Evolutionary conservation across 176 grass and related monocot genomes (phyloP).

Genomic region (Oryza officinalis): DNA sequence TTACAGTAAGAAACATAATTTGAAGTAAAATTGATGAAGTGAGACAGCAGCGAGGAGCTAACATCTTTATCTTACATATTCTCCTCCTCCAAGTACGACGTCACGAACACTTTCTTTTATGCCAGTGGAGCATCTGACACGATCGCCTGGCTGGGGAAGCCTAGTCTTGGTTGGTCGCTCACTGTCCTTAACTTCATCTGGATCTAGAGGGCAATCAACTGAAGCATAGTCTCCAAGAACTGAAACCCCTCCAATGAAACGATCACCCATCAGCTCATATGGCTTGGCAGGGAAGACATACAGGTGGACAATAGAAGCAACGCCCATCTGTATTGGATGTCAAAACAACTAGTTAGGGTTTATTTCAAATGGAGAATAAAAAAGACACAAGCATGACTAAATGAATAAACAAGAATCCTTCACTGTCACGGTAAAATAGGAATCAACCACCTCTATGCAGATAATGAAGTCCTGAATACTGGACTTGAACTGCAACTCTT

Average conservation of each 20-base stretch:
- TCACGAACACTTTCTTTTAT: constrained; percentile 87
- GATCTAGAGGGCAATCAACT: constrained; percentile 75
- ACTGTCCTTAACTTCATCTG: constrained; percentile 89
- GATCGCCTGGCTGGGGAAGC: constrained; percentile 56
- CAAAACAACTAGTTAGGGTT: constrained; percentile 9
- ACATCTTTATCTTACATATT: constrained; percentile 61
- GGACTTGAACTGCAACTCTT: constrained; percentile 89
- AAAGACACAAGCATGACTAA: constrained; percentile 18
- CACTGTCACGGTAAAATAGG: constrained; percentile 6
- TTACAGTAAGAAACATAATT: background rate
- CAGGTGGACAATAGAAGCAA: constrained; percentile 80
- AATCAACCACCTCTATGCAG: constrained; percentile 81
- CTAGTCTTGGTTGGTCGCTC: constrained; percentile 66
- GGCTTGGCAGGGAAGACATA: constrained; percentile 89
- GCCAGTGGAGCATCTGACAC: constrained; percentile 48
- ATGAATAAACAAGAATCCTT: background rate
- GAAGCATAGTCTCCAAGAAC: constrained; percentile 91
- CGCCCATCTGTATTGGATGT: constrained; percentile 76
- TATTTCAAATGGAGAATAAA: constrained; percentile 4
- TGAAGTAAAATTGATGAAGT: background rate
- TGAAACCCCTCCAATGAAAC: constrained; percentile 56
- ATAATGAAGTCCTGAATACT: constrained; percentile 98
- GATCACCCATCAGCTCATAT: constrained; percentile 74
- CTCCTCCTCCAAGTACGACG: constrained; percentile 87
- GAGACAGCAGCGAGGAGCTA: background rate